Evolutionary conservation across 2,329 filamentous ascomycete genomes (phyloP), one percentile per base, ranked within the genome.

Genomic region (Epichloe hybrida): DNA sequence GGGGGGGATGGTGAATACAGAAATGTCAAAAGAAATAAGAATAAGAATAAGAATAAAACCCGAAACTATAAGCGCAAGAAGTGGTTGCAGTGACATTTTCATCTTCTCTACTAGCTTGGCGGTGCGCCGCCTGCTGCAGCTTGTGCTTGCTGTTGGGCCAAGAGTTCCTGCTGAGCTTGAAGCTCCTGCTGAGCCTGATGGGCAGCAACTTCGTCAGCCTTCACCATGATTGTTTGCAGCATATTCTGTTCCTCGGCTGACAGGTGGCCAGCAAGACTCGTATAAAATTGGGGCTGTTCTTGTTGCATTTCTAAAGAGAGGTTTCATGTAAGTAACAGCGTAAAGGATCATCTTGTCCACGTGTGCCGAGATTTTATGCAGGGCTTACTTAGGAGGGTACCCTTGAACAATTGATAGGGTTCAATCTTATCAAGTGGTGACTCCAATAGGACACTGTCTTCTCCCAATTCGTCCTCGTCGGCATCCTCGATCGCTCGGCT

Each of bases 381-480:
- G 8, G 23, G 80, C 87, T 68, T 81, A 95, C 90, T 85, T 63
- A 91, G 69, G 57, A 97, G 73, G 17, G 87, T 83, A 54, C 79
- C 75, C 65, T 88, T 85, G 77, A 98, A 96, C 55, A 95, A 74
- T 64, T 83, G 79, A 62, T 98, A 98, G 2, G 91, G 90, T 69
- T 98, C 93, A 55, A 98, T 77, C 71, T 93, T 93, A 68, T 98
- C 93, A 23, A 98, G 76, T 15, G 91, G 90, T 11, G 91, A 95
- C 68, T 98, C 93, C 2, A 98, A 79, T 48, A 97, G 74, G 53
- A 88, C 86, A 65, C 90, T 91, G 61, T 97, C 93, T 66, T 97
- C 91, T 17, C 94, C 81, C 44, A 96, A 83, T 50, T 95, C 90
- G 51, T 95, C 89, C 27, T 90, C 86, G 2, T 88, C 88, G 46